phyloP scores from a whole-genome alignment of 2,329 filamentous ascomycete species.

The Beauveria caledonica region DNA sequence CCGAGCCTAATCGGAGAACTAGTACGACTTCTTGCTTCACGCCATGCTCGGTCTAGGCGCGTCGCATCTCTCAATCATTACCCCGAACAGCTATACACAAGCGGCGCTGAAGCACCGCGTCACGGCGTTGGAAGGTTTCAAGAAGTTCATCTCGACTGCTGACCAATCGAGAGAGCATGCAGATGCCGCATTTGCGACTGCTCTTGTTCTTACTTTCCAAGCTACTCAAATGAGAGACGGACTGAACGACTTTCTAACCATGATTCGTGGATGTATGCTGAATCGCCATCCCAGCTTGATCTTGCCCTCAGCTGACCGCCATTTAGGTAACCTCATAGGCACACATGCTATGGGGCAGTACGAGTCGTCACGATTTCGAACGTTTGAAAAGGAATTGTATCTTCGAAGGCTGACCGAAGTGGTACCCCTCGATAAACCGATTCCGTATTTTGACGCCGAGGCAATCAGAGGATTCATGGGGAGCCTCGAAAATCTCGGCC shows the following conservation, averaged over 20 bases:
- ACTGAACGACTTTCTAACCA: conserved; percentile 9
- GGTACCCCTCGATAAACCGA: conserved; percentile 1
- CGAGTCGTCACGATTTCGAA: not conserved
- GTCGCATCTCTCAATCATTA: conserved; percentile 9
- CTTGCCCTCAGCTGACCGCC: not conserved
- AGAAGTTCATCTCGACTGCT: conserved; percentile 8
- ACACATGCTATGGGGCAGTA: conserved; percentile 1
- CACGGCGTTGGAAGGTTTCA: conserved; percentile 10
- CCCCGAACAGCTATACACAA: not conserved
- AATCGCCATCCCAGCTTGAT: not conserved
- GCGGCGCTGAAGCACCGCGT: conserved; percentile 6
- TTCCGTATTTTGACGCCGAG: not conserved
- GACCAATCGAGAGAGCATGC: conserved; percentile 5
- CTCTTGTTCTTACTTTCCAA: conserved; percentile 8
- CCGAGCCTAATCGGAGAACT: not conserved
- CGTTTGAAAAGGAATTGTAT: conserved; percentile 8
- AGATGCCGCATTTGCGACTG: conserved; percentile 10
- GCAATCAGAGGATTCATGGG: conserved; percentile 6
- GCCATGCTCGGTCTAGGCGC: conserved; percentile 31
- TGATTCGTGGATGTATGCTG: conserved; percentile 8
- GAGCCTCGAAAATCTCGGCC: conserved; percentile 4
- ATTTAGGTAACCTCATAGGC: conserved; percentile 4
- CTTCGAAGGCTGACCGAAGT: not conserved
- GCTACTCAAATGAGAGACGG: conserved; percentile 10
- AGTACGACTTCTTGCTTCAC: conserved; percentile 34